Conservation (phyloP, 768 basidiomycete genomes). For the Naganishia antarctica region DNA sequence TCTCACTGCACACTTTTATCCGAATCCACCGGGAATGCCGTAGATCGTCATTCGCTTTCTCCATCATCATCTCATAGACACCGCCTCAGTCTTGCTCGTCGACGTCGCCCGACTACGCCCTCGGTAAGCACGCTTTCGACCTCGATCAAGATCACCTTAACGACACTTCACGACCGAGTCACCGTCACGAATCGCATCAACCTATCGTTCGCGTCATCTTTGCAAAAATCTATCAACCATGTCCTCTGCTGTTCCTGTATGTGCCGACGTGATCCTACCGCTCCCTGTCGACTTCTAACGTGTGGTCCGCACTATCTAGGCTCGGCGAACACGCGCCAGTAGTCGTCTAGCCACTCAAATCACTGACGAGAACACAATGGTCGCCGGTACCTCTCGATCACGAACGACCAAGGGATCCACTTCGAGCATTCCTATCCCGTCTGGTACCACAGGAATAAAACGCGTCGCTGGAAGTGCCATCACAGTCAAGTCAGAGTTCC, state of each 20-base stretch:
- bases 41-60: conserved; percentile 6
- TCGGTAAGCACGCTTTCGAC: conserved; percentile 11
- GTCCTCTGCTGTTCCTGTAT: conserved; percentile 11
- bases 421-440: conserved; percentile 11
- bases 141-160: not conserved
- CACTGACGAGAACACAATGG: conserved; percentile 27
- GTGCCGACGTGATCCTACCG: not conserved
- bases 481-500: not conserved
- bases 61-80: not conserved
- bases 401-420: conserved; percentile 22
- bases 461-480: not conserved
- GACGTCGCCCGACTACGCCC: not conserved
- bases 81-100: not conserved
- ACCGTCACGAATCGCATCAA: conserved; percentile 5
- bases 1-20: not conserved
- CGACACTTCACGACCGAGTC: conserved; percentile 13
- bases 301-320: conserved; percentile 1
- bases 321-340: conserved; percentile 21
- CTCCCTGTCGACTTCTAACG: not conserved
- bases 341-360: conserved; percentile 13
- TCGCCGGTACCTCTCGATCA: conserved; percentile 35
- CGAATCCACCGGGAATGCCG: conserved; percentile 1
- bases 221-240: conserved; percentile 6
- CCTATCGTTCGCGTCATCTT: not conserved
- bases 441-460: not conserved